Evolutionary conservation across 352 stramenopile genomes (phyloP).

Genomic region (Blastocystis sp.): DNA sequence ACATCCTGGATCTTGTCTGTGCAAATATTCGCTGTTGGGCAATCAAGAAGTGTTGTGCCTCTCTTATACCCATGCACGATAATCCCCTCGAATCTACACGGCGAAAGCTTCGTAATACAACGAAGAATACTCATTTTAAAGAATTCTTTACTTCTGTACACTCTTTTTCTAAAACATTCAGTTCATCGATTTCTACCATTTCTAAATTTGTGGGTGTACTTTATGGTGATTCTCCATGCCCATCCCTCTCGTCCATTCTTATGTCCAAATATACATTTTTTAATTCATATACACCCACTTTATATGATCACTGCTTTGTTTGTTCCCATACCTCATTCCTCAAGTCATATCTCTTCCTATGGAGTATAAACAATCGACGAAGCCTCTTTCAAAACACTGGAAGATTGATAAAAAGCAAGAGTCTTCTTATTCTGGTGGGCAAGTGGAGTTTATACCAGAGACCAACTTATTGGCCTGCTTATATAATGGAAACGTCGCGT

Average conservation of each 20-base stretch:
- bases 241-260: too few relatives aligned
- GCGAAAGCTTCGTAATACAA: slow-evolving; percentile 23
- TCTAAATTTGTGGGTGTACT: too few relatives aligned
- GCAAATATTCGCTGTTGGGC: slow-evolving; percentile 30
- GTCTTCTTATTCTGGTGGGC: slow-evolving; percentile 51
- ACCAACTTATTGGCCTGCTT: slow-evolving; percentile 38
- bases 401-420: slow-evolving; percentile 59
- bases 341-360: background rate
- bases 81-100: background rate
- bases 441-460: slow-evolving; percentile 14
- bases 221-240: too few relatives aligned
- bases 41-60: slow-evolving; percentile 27
- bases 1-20: background rate
- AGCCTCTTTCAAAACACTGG: slow-evolving; percentile 53
- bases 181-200: too few relatives aligned
- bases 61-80: slow-evolving; percentile 24
- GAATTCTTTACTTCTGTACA: too few relatives aligned
- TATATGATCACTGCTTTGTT: too few relatives aligned
- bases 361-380: slow-evolving; percentile 54
- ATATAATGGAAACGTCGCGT: slow-evolving; percentile 53
- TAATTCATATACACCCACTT: too few relatives aligned
- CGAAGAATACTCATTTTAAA: slow-evolving; percentile 19
- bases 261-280: too few relatives aligned
- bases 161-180: too few relatives aligned
- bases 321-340: too few relatives aligned